A percentile compares a stretch with the other conserved stretches of the same genome.
phyloP scores from a whole-genome alignment of 257 asterid genomes.

The Solanum peruvianum region DNA sequence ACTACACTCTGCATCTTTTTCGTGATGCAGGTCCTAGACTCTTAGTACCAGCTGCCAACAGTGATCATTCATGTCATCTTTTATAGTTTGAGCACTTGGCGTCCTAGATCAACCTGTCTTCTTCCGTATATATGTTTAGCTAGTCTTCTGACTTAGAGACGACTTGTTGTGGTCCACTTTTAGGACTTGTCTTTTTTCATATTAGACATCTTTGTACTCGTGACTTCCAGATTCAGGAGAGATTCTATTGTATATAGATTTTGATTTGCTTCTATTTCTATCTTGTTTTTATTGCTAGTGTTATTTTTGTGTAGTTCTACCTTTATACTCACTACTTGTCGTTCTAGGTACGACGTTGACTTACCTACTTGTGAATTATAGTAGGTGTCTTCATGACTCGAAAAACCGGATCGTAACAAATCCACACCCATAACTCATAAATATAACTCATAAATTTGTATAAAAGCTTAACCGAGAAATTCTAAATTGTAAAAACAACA shows the following conservation, averaged over 20 bases:
- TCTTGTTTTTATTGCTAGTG: too few relatives aligned
- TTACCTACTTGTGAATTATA: too few relatives aligned
- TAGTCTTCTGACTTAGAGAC: neutral
- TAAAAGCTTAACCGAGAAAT: neutral
- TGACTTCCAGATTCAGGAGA: neutral
- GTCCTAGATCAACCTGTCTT: neutral
- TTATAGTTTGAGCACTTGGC: too few relatives aligned
- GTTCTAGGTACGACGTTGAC: too few relatives aligned
- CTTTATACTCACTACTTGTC: too few relatives aligned
- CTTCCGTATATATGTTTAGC: neutral
- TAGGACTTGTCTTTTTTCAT: neutral
- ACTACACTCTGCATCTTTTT: neutral
- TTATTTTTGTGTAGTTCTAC: too few relatives aligned
- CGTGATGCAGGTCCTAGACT: neutral
- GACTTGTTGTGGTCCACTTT: neutral
- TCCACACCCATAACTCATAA: neutral
- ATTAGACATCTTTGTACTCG: neutral
- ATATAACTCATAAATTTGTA: neutral
- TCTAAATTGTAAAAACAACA: neutral
- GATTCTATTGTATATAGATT: too few relatives aligned
- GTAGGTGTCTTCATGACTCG: too few relatives aligned
- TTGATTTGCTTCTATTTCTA: neutral
- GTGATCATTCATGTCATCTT: neutral
- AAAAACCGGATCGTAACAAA: too few relatives aligned
- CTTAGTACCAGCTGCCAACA: neutral